Percentiles rank a stretch among this genome's conserved stretches.
Conservation (phyloP, 768 basidiomycete species). For the Lactarius sp. region DNA sequence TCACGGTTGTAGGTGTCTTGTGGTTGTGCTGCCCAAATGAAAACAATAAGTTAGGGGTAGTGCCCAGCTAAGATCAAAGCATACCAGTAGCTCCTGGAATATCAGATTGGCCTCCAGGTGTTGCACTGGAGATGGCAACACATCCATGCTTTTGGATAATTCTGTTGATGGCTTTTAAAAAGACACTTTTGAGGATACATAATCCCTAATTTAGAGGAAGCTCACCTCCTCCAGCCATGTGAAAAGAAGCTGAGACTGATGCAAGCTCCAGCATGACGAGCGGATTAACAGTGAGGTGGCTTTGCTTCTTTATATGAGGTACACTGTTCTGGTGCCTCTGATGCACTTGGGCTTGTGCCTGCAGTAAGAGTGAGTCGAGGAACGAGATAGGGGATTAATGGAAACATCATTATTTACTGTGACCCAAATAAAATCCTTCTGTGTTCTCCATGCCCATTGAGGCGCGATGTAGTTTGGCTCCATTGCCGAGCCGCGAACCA, state of each 20-base stretch:
- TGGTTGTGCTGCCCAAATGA: neutral
- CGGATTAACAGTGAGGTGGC: neutral
- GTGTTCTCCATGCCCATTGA: neutral
- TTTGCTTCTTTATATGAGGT: neutral
- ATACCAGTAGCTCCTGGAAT: neutral
- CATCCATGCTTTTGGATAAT: constrained; percentile 10
- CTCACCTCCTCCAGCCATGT: constrained; percentile 17
- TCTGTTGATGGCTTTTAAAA: constrained; percentile 16
- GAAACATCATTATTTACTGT: constrained; percentile 4
- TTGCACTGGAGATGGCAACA: constrained; percentile 22
- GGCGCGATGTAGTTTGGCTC: neutral
- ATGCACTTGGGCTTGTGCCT: constrained; percentile 1
- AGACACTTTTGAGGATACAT: neutral
- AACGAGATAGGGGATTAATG: neutral
- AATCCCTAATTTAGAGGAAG: neutral
- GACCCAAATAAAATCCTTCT: constrained; percentile 13
- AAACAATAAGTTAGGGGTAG: neutral
- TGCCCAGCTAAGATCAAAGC: neutral
- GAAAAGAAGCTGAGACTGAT: constrained; percentile 4
- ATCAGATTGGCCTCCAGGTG: constrained; percentile 13
- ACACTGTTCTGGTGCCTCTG: neutral
- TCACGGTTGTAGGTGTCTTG: constrained; percentile 16
- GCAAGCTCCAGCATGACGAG: neutral
- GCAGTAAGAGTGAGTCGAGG: neutral
- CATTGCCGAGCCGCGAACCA: constrained; percentile 8